Evolutionary conservation across 768 basidiomycete genomes (phyloP).

Genomic region (Tricholoma saponaceum): DNA sequence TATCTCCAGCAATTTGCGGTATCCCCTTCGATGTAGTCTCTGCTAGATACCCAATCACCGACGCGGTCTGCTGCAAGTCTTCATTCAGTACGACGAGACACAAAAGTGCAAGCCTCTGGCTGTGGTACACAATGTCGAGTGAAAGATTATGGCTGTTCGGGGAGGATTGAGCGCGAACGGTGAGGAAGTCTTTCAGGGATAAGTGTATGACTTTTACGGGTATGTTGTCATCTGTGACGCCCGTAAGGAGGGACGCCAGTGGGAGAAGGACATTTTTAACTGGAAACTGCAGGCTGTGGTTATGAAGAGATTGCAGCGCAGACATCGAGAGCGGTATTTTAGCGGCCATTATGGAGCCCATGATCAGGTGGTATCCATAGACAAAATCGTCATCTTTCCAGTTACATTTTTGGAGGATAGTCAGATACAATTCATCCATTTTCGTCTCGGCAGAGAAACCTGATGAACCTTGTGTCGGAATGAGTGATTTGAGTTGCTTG

Average conservation of each 20-base stretch:
- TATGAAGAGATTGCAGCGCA: conserved; percentile 10
- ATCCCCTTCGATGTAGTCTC: not conserved
- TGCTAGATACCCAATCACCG: conserved; percentile 4
- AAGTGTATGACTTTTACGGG: conserved; percentile 3
- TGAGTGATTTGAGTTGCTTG: conserved; percentile 9
- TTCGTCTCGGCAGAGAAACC: conserved; percentile 8
- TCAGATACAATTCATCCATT: conserved; percentile 11
- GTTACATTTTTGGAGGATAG: conserved; percentile 8
- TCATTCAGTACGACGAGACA: conserved; percentile 5
- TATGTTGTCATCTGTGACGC: not conserved
- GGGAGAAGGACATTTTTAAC: conserved; percentile 1
- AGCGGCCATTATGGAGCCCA: conserved; percentile 7
- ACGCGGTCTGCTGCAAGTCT: not conserved
- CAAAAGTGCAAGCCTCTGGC: conserved; percentile 1
- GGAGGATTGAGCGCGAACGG: not conserved
- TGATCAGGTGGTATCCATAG: conserved; percentile 8
- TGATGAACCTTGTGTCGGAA: not conserved
- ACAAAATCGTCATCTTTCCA: conserved; percentile 13
- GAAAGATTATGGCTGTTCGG: not conserved
- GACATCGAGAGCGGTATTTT: conserved; percentile 3
- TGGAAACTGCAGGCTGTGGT: not conserved
- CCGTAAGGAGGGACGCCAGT: conserved; percentile 1
- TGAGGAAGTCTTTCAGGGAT: conserved; percentile 4
- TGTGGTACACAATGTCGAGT: conserved; percentile 1
- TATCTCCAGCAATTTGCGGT: not conserved